These are phyloP conservation scores for Rosa persica DNA, from an alignment of 306 rosid species.

Conservation along the genomic window DNA sequence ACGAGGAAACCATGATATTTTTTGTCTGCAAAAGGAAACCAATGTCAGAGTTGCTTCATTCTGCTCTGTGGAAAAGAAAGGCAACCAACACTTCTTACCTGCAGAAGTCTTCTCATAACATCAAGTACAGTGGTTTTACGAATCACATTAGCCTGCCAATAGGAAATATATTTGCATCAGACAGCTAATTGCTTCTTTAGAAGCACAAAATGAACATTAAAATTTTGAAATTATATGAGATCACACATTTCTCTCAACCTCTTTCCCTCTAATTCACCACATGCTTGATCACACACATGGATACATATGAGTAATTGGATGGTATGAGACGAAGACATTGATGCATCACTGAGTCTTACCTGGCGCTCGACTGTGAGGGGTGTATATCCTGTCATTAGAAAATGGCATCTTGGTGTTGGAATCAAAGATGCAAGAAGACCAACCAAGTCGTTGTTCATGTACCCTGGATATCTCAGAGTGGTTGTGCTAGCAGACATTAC, in stretches of 20 bases:
- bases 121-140: constrained; percentile 98
- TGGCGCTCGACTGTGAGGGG: constrained; percentile 98
- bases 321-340: background rate
- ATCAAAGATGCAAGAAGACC: constrained; percentile 97
- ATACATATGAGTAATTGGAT: background rate
- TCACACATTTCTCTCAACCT: background rate
- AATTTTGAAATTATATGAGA: background rate
- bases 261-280: background rate
- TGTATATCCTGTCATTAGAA: constrained; percentile 98
- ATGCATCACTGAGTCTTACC: constrained; percentile 41
- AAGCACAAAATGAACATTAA: background rate
- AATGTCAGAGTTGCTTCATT: constrained; percentile 25
- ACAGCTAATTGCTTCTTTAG: constrained; percentile 11
- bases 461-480: constrained; percentile 95
- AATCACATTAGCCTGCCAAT: constrained; percentile 84
- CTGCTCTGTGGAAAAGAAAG: constrained; percentile 11
- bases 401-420: constrained; percentile 98
- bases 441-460: constrained; percentile 99
- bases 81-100: constrained; percentile 47
- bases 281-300: background rate
- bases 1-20: constrained; percentile 97
- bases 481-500: constrained; percentile 99
- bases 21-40: constrained; percentile 64
- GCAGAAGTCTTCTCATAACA: constrained; percentile 98
- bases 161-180: constrained; percentile 22